Percentiles rank a stretch among this genome's conserved stretches.
These are phyloP conservation scores for Aristolochia contorta DNA, from an alignment of 164 flowering plant genomes.

Conservation along the genomic window DNA sequence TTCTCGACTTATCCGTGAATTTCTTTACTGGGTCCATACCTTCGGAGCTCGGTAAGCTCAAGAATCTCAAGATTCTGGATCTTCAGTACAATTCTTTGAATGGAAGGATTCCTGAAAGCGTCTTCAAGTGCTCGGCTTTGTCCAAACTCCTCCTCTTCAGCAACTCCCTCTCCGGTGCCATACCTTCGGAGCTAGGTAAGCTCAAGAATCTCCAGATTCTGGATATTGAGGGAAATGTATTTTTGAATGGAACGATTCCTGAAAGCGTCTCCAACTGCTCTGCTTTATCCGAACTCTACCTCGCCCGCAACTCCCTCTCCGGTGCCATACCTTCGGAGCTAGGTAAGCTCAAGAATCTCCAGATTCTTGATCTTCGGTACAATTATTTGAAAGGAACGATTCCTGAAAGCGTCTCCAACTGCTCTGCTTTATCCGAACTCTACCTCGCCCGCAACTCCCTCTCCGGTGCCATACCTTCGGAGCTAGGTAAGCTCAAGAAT, in stretches of 20 bases:
- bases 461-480: conserved; percentile 47
- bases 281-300: conserved; percentile 25
- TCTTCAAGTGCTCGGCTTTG: conserved; percentile 43
- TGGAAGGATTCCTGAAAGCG: no score
- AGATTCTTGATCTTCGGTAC: conserved; percentile 30
- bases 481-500: no score
- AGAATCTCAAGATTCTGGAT: no score
- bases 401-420: conserved; percentile 45
- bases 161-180: conserved; percentile 49
- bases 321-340: conserved; percentile 53
- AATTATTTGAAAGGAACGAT: conserved; percentile 47
- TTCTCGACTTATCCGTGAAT: conserved; percentile 52
- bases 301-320: conserved; percentile 39
- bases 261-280: conserved; percentile 37
- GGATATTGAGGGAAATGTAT: conserved; percentile 47
- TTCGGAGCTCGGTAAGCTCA: conserved; percentile 28
- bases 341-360: conserved; percentile 38
- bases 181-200: conserved; percentile 50
- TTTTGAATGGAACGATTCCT: conserved; percentile 50
- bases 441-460: conserved; percentile 23
- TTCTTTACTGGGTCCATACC: conserved; percentile 50
- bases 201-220: conserved; percentile 31
- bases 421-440: conserved; percentile 34
- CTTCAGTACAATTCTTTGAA: no score
- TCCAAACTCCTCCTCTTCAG: conserved; percentile 19